Percentiles rank a stretch among this genome's conserved stretches.
Evolutionary conservation across 441 rosid species (phyloP).

Genomic region (Breynia disticha): DNA sequence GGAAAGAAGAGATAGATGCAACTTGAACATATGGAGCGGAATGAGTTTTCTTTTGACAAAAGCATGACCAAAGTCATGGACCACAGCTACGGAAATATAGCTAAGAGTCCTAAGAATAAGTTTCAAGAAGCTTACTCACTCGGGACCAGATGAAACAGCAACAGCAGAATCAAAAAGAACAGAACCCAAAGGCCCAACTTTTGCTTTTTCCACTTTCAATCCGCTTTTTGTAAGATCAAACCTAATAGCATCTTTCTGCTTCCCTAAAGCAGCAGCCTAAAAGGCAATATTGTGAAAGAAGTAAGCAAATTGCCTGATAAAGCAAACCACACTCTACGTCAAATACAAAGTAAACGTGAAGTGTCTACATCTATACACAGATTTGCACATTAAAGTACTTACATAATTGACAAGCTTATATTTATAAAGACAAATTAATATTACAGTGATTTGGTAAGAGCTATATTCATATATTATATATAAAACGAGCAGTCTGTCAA

Average conservation of each 20-base stretch:
- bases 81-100: neutral
- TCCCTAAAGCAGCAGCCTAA: conserved; percentile 55
- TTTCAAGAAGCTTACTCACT: conserved; percentile 43
- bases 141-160: conserved; percentile 53
- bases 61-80: neutral
- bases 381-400: no score
- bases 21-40: neutral
- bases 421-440: no score
- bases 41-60: neutral
- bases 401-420: no score
- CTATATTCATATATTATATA: no score
- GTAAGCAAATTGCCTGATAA: neutral
- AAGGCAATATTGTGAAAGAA: conserved; percentile 12
- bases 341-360: no score
- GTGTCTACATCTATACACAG: no score
- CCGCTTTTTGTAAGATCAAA: conserved; percentile 59
- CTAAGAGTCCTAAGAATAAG: neutral
- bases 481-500: neutral
- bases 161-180: conserved; percentile 84
- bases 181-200: conserved; percentile 89
- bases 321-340: no score
- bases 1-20: neutral
- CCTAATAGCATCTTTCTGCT: conserved; percentile 50
- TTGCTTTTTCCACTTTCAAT: conserved; percentile 58
- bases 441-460: no score